Conservation (phyloP, 345 rosid species). For the Eucalyptus lansdowneana region DNA sequence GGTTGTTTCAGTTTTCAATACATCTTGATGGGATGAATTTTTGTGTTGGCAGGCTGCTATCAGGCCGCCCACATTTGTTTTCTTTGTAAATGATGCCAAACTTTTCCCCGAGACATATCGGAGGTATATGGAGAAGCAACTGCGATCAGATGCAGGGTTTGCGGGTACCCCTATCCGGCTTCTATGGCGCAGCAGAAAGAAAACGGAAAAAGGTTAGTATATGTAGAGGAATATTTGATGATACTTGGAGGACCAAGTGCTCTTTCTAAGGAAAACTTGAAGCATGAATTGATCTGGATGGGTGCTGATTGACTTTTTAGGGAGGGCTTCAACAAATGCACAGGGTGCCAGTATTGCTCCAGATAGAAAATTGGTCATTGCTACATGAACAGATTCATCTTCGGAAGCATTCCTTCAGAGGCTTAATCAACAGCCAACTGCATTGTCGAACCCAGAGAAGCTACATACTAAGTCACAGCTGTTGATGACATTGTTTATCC, state of each 20-base stretch:
- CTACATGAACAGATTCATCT: background rate
- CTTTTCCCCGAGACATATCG: conserved; percentile 86
- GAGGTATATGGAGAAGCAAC: conserved; percentile 91
- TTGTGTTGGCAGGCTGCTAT: conserved; percentile 70
- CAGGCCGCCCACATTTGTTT: conserved; percentile 94
- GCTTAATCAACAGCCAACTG: background rate
- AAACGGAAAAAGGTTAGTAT: conserved; percentile 31
- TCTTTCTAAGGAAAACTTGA: background rate
- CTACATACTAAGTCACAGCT: background rate
- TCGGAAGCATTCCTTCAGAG: background rate
- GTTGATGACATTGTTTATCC: background rate
- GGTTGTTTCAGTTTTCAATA: background rate
- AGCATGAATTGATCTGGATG: background rate
- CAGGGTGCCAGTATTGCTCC: background rate
- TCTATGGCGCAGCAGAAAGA: conserved; percentile 90
- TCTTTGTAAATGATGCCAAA: conserved; percentile 87
- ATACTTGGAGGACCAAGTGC: background rate
- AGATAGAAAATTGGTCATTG: background rate
- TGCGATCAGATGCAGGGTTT: conserved; percentile 80
- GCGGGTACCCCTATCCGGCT: conserved; percentile 80
- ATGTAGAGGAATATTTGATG: background rate
- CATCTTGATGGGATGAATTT: background rate
- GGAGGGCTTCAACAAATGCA: background rate
- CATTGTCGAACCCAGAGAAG: background rate
- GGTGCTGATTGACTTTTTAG: background rate